These are phyloP conservation scores for Fusarium sacchari DNA, from an alignment of 2,329 filamentous ascomycete genomes.

Conservation along the genomic window DNA sequence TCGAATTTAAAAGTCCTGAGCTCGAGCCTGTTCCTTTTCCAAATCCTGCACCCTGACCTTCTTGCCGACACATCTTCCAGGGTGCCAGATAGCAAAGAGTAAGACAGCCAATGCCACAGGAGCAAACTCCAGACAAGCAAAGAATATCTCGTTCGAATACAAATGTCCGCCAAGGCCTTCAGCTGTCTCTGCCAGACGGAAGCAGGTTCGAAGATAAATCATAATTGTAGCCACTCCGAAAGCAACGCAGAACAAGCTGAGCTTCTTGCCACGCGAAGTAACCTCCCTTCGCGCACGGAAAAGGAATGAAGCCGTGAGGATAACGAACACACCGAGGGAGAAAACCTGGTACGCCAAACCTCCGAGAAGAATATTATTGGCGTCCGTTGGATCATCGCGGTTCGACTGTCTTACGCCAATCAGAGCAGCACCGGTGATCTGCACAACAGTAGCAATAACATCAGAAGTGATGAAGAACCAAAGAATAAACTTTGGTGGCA, in stretches of 20 bases:
- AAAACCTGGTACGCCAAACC: conserved; percentile 66
- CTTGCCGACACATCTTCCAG: conserved; percentile 44
- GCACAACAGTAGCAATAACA: conserved; percentile 62
- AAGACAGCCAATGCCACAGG: conserved; percentile 62
- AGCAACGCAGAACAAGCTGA: conserved; percentile 53
- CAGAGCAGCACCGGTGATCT: conserved; percentile 64
- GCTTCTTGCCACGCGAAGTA: conserved; percentile 33
- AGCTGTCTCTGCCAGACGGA: conserved; percentile 64
- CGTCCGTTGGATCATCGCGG: conserved; percentile 58
- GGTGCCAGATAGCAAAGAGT: conserved; percentile 52
- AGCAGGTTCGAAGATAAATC: conserved; percentile 63
- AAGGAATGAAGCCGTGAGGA: conserved; percentile 55
- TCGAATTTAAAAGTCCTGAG: conserved; percentile 28
- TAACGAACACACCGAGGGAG: conserved; percentile 59
- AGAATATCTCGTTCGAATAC: conserved; percentile 62
- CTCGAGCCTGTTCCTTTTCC: conserved; percentile 27
- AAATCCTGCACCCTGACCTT: conserved; percentile 34
- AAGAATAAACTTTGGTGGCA: conserved; percentile 59
- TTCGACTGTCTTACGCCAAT: conserved; percentile 62
- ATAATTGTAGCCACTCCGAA: conserved; percentile 58
- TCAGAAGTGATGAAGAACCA: conserved; percentile 66
- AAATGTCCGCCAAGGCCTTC: conserved; percentile 58
- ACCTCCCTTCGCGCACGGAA: conserved; percentile 48
- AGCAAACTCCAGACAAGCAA: conserved; percentile 64
- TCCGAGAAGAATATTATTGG: conserved; percentile 65